Evolutionary conservation across 768 basidiomycete genomes (phyloP).

Genomic region (Hericium alpestre): DNA sequence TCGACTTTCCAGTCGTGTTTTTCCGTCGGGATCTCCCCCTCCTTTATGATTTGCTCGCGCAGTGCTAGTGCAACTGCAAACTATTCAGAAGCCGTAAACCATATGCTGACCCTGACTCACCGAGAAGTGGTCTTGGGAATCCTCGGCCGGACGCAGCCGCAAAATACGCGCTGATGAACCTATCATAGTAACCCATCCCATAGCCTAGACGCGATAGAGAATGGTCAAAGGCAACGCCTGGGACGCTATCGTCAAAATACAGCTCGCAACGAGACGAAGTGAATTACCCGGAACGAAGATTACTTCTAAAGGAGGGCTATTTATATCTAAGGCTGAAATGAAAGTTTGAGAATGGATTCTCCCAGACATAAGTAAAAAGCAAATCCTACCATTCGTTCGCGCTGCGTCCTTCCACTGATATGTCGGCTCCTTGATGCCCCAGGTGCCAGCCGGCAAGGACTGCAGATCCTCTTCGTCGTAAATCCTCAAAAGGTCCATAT

Average conservation of each 20-base stretch:
- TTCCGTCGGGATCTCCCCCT: constrained; percentile 39
- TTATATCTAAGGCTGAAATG: not conserved
- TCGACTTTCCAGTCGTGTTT: constrained; percentile 59
- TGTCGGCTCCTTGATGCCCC: constrained; percentile 70
- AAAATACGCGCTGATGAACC: constrained; percentile 51
- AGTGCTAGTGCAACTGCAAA: constrained; percentile 52
- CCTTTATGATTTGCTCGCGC: constrained; percentile 49
- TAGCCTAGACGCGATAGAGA: constrained; percentile 64
- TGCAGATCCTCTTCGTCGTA: constrained; percentile 48
- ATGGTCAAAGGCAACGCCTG: constrained; percentile 69
- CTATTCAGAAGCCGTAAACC: constrained; percentile 4
- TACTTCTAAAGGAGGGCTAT: not conserved
- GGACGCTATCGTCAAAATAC: not conserved
- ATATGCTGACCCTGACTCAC: constrained; percentile 26
- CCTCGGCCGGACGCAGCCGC: constrained; percentile 19
- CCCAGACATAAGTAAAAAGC: not conserved
- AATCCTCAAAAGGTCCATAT: constrained; percentile 60
- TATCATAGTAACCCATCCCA: constrained; percentile 78
- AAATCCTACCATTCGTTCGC: constrained; percentile 43
- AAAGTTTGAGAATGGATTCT: not conserved
- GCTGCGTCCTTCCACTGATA: constrained; percentile 29
- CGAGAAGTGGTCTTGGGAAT: constrained; percentile 42
- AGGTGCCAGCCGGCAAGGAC: constrained; percentile 46
- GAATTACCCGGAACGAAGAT: constrained; percentile 13
- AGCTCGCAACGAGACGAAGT: not conserved